A percentile compares a stretch with the other conserved stretches of the same genome.
Conservation (phyloP, 139 green algal genomes). For the Tetratostichococcus sp. region DNA sequence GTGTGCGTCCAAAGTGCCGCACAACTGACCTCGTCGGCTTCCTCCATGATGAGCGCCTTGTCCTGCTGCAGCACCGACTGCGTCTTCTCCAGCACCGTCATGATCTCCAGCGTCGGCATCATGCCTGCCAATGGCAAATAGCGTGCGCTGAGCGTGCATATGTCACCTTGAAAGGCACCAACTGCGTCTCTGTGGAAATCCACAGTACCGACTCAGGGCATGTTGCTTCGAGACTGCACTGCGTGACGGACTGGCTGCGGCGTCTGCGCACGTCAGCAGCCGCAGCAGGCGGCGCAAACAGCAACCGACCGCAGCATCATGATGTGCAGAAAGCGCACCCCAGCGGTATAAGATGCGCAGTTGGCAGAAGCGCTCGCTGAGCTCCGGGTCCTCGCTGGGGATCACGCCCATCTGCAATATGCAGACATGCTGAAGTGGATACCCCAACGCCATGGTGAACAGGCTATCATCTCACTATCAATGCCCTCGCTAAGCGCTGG, state of each 20-base stretch:
- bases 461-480: too few species aligned
- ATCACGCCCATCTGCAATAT: background rate
- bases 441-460: too few species aligned
- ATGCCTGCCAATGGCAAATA: background rate
- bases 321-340: background rate
- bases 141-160: too few species aligned
- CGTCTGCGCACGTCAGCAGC: too few species aligned
- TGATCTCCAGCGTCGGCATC: background rate
- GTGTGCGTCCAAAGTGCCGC: too few species aligned
- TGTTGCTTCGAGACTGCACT: too few species aligned
- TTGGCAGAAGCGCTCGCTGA: background rate
- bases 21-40: slow-evolving; percentile 8
- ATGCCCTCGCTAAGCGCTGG: too few species aligned
- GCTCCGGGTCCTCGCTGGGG: background rate
- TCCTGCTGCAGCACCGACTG: slow-evolving; percentile 15
- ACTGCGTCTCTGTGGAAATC: too few species aligned
- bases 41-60: slow-evolving; percentile 15
- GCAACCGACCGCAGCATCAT: background rate
- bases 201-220: too few species aligned
- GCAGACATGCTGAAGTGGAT: background rate
- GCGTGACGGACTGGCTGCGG: too few species aligned
- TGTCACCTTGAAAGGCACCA: too few species aligned
- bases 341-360: background rate
- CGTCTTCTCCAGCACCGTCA: background rate
- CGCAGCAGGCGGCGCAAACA: too few species aligned